phyloP scores from a whole-genome alignment of 805 yeast species.

The Yarrowia yakushimensis region DNA sequence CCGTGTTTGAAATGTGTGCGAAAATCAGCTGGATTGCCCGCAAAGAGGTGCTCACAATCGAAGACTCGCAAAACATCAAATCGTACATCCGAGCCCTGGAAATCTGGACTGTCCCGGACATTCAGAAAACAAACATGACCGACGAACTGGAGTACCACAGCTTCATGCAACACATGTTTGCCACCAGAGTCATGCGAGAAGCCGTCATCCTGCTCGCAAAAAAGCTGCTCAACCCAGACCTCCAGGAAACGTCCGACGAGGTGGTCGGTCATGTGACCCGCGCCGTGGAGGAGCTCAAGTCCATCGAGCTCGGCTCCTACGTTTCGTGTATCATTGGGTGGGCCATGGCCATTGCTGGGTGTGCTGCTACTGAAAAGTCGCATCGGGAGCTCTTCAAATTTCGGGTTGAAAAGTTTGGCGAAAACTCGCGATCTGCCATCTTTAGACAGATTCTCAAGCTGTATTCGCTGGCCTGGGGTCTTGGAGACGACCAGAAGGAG shows the following conservation, averaged over 20 bases:
- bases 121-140: neutral
- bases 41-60: neutral
- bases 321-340: conserved; percentile 17
- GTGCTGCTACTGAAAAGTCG: neutral
- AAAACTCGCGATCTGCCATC: conserved; percentile 2
- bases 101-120: conserved; percentile 7
- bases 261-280: neutral
- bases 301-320: conserved; percentile 21
- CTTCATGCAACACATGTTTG: conserved; percentile 20
- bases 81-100: conserved; percentile 8
- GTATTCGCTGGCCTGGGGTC: conserved; percentile 8
- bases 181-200: neutral
- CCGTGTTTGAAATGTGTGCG: conserved; percentile 19
- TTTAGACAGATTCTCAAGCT: neutral
- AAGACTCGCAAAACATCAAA: neutral
- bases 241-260: neutral
- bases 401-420: conserved; percentile 12
- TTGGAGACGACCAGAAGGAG: neutral
- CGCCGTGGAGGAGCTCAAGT: conserved; percentile 24
- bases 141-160: conserved; percentile 12
- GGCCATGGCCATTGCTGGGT: conserved; percentile 6
- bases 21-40: conserved; percentile 10
- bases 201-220: conserved; percentile 7
- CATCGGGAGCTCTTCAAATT: conserved; percentile 19
- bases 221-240: neutral